Base-by-base conservation (phyloP, 148 eudicot genomes). In the Amaranthus palmeri region DNA sequence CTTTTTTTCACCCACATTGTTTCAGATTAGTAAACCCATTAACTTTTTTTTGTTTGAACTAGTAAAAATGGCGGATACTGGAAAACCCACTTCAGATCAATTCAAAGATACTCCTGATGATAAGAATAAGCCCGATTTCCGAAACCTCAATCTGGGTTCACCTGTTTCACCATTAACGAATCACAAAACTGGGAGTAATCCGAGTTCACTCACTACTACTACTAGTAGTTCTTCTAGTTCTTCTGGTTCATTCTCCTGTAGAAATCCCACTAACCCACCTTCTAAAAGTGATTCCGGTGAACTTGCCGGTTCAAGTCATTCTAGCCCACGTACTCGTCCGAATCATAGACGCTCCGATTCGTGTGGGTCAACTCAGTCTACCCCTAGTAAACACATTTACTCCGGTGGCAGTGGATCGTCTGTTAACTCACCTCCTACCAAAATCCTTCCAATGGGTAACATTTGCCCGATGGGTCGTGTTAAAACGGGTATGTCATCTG, bases 181-280 rank as follows among this genome's bases (percentile, higher is more conserved):
- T 52, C 88, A 80, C 7, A 10, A 78, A 46, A 65, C 69, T 68
- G 83, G 83, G 14, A 67, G 60, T 40, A 17, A 67, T 4, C 66
- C 50, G 49, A 67, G 65, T 58, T 67, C 77, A 5, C 77, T 74
- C 45, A 74, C 76, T 17, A 76, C 83, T 3, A 85, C 89, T 11
- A 83, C 85, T 6, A 88, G 90, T 43, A 79, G 78, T 61, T 76
- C 81, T 0, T 90, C 98, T 0, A 85, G 90, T 58, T 93, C 98
- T 0, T 88, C 96, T 36, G 98, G 96, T 41, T 93, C 98, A 40
- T 84, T 79, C 47, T 82, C 95, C 54, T 88, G 88, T 40, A 81
- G 88, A 59, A 56, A 70, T 1, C 59, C 50, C 0, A 70, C 70
- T 45, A 76, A 76, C 68, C 76, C 72, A 73, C 44, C 61, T n/a